These are phyloP conservation scores for Heterobasidion occidentale DNA, from an alignment of 1,284 basidiomycete species.

Conservation along the genomic window DNA sequence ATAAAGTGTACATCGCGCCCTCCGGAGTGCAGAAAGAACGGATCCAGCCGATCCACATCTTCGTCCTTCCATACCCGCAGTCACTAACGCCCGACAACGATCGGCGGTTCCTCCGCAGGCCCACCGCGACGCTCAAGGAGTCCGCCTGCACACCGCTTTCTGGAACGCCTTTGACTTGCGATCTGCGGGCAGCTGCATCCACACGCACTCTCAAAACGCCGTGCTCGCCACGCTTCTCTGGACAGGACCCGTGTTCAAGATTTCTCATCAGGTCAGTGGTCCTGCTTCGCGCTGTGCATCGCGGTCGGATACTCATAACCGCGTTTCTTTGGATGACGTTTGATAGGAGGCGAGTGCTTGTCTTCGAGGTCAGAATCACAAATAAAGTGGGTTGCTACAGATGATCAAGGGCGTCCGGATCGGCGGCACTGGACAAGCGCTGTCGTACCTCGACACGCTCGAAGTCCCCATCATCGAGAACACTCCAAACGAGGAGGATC, in stretches of 20 bases:
- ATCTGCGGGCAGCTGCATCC: conserved; percentile 76
- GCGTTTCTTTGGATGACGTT: neutral
- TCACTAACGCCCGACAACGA: conserved; percentile 54
- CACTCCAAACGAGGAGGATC: conserved; percentile 81
- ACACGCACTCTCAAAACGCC: conserved; percentile 82
- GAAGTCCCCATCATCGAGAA: conserved; percentile 84
- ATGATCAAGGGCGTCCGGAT: conserved; percentile 88
- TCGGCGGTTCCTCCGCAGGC: conserved; percentile 69
- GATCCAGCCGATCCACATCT: conserved; percentile 73
- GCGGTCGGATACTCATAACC: neutral
- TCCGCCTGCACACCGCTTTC: conserved; percentile 84
- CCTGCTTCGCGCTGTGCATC: neutral
- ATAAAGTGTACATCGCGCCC: conserved; percentile 80
- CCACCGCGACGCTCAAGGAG: conserved; percentile 62
- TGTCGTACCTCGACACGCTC: conserved; percentile 82
- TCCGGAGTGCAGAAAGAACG: conserved; percentile 87
- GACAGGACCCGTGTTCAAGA: conserved; percentile 59
- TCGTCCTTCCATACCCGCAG: conserved; percentile 77
- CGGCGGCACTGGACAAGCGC: conserved; percentile 60
- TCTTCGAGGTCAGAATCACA: too few relatives aligned
- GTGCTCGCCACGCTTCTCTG: conserved; percentile 81
- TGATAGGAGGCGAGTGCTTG: conserved; percentile 8
- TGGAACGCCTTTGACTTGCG: conserved; percentile 83
- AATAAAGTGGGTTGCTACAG: conserved; percentile 20
- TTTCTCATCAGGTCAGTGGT: conserved; percentile 64